Base-by-base conservation (phyloP, 768 basidiomycete genomes). In the Phanerochaete sordida region DNA sequence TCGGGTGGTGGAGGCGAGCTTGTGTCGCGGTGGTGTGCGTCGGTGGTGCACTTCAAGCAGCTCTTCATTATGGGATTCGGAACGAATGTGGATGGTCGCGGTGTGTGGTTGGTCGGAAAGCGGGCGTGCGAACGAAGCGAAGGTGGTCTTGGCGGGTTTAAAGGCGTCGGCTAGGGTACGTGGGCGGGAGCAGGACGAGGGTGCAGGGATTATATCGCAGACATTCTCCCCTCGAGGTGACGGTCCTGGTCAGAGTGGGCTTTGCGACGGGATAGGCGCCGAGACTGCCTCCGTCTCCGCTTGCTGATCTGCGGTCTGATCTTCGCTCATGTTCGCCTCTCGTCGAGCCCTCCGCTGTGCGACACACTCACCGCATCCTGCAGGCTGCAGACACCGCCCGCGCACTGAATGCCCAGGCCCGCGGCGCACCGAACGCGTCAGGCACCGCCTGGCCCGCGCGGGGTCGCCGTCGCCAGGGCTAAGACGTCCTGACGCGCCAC, bases 21-120 rank as follows among this genome's bases (percentile, higher is more conserved):
- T 23, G 45, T 54, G 37, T 30, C 57, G 28, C 26, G 64, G 24
- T 21, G 52, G 26, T 24, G 57, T 46, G 35, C 31, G n/a, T 51
- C 53, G 21, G 64, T 47, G 33, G 58, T 39, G 23, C 53, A 62
- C 57, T 65, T 65, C 26, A 65, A 45, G 56, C 64, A 65, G 59
- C 62, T 63, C 57, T 65, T 65, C 64, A 62, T 65, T 49, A 49
- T 35, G 45, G 33, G 31, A 37, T 48, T 11, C 33, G n/a, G 27
- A 60, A 60, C 8, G 59, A 60, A 23, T 48, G 59, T 54, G 59
- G 13, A 21, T 19, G 39, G 19, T 9, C 11, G 39, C 39, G 39
- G 8, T 43, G 39, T 43, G 8, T 4, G 39, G 48, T 50, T 27
- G 56, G 19, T 12, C 8, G 19, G 6, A 23, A 48, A 48, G 30